phyloP scores from a whole-genome alignment of 495 filamentous ascomycete species.

The Rusavskia elegans region DNA sequence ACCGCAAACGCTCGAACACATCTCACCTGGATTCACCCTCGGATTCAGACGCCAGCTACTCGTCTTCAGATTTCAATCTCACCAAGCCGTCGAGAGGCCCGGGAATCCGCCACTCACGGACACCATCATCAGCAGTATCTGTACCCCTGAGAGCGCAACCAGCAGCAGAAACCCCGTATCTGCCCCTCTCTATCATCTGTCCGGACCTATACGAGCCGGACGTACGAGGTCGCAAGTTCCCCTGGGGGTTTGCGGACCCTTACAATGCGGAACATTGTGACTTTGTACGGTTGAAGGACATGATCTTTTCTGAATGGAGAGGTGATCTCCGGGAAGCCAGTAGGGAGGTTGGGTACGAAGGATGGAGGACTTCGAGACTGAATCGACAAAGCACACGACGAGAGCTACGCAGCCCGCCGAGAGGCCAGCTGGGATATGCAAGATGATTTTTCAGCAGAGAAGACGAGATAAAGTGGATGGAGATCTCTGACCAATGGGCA shows the following conservation, averaged over 20 bases:
- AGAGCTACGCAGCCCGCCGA: slow-evolving; percentile 13
- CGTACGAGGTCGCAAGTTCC: slow-evolving; percentile 67
- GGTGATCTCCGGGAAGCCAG: slow-evolving; percentile 82
- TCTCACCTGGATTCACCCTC: slow-evolving; percentile 14
- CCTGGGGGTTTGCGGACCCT: slow-evolving; percentile 93
- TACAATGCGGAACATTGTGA: slow-evolving; percentile 86
- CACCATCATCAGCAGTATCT: slow-evolving; percentile 4
- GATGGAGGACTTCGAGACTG: slow-evolving; percentile 72
- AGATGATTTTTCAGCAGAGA: not conserved
- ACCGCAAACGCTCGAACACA: slow-evolving; percentile 8
- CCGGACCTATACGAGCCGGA: slow-evolving; percentile 78
- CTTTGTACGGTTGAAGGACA: slow-evolving; percentile 78
- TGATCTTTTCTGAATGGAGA: slow-evolving; percentile 87
- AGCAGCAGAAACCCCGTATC: slow-evolving; percentile 22
- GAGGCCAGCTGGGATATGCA: slow-evolving; percentile 2
- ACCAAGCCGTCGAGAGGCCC: slow-evolving; percentile 7
- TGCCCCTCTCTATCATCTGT: slow-evolving; percentile 86
- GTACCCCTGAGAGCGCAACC: not conserved
- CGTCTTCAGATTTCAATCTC: slow-evolving; percentile 30
- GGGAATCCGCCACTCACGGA: slow-evolving; percentile 32
- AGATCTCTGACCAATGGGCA: too few species aligned
- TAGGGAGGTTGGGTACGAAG: slow-evolving; percentile 88
- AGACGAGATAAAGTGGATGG: not conserved
- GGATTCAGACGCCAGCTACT: slow-evolving; percentile 22
- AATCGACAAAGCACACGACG: slow-evolving; percentile 17